Base-by-base conservation (phyloP, 371 early-diverging fungal genomes). In the Rhizopus delemar region DNA sequence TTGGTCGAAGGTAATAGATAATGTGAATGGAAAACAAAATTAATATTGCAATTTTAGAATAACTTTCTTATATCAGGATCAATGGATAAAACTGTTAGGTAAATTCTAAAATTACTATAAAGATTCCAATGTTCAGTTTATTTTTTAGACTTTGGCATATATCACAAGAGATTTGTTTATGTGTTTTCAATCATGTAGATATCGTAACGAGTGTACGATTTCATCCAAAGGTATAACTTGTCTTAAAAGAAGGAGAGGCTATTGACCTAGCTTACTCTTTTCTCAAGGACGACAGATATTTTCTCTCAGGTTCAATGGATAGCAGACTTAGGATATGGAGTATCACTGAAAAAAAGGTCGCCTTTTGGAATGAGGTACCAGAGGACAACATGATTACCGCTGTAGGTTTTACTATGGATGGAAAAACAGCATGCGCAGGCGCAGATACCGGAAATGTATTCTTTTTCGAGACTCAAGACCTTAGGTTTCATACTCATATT, bases 271-370 rank as follows among this genome's bases (percentile, higher is more conserved):
- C 2, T 4, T 32, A 41, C 28, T 32, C 29, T 41, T 16, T 53
- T 11, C 13, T 33, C 8, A 60, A 73, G 64, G 93, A 94, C 68
- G 92, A 93, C 67, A 83, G 91, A 0, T 84, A 82, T 56, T 92
- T 94, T 57, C 60, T 92, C 16, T 85, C 88, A 6, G 94, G 93
- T 0, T 91, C 89, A n/a, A 68, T 92, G 41, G 94, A 94, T 70
- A 77, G 90, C 29, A 85, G 85, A 56, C 58, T 96, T 31, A 80
- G 94, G 2, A 51, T 94, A 41, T 94, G 95, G 95, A 88, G 86
- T 63, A 86, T 94, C 16, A 82, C 86, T 1, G 89, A 89, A 29
- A 93, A 89, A 64, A 75, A 78, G 34, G 90, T 93, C n/a, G 68
- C 77, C 9, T 73, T 75, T 38, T 93, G 92, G 91, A 88, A 89